Percentiles rank a stretch among this genome's conserved stretches.
phyloP scores from a whole-genome alignment of 306 rosid genomes.

The Glycine soja region DNA sequence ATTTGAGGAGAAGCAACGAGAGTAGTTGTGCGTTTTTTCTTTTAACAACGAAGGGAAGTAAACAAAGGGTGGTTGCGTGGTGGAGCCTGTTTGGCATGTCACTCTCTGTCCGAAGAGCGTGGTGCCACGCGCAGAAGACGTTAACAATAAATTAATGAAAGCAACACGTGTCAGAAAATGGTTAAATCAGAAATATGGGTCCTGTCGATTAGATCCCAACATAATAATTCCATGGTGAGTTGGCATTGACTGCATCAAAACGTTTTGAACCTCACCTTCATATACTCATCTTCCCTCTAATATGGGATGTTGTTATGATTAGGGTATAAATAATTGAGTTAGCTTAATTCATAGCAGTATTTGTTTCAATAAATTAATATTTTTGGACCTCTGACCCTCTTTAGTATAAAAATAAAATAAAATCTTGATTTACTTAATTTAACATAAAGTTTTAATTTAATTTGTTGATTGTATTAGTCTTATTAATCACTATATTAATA shows the following conservation, averaged over 20 bases:
- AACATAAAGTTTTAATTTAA: too few species aligned
- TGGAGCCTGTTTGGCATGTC: background rate
- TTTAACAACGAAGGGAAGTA: slow-evolving; percentile 18
- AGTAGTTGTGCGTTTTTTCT: background rate
- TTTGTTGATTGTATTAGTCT: too few species aligned
- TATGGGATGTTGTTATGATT: too few species aligned
- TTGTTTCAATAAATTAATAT: background rate
- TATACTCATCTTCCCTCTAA: too few species aligned
- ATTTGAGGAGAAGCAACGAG: background rate
- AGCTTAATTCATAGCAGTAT: background rate
- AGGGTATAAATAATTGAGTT: background rate
- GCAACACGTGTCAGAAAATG: slow-evolving; percentile 30
- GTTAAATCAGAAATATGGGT: slow-evolving; percentile 47
- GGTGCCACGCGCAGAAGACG: slow-evolving; percentile 27
- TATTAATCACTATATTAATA: too few species aligned
- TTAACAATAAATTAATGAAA: slow-evolving; percentile 10
- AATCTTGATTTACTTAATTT: too few species aligned
- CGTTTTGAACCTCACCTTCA: background rate
- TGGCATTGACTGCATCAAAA: slow-evolving; percentile 27
- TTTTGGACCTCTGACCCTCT: too few species aligned
- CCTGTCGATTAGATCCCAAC: slow-evolving; percentile 79
- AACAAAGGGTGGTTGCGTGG: slow-evolving; percentile 14
- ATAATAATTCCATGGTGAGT: slow-evolving; percentile 31
- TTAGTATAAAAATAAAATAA: too few species aligned
- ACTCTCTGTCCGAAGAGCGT: slow-evolving; percentile 19